phyloP scores from a whole-genome alignment of 495 filamentous ascomycete genomes.

The Neurospora tetrasperma region DNA sequence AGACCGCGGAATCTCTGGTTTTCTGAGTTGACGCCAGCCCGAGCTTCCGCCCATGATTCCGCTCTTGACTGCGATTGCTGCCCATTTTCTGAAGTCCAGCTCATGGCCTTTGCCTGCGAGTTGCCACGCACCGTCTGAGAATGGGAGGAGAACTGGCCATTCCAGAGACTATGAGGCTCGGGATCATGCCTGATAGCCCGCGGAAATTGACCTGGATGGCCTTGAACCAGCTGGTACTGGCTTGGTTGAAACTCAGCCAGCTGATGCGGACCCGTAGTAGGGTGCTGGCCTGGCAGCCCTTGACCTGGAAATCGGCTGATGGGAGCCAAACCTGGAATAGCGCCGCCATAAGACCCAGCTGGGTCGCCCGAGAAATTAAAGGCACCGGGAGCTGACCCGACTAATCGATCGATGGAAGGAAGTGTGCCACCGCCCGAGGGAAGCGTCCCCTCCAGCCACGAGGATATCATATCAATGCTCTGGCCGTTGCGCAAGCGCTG shows the following conservation, averaged over 20 bases:
- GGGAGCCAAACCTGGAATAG: background rate
- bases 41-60: slow-evolving; percentile 29
- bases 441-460: slow-evolving; percentile 31
- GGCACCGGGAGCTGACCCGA: background rate
- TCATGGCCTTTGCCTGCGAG: slow-evolving; percentile 29
- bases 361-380: background rate
- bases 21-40: slow-evolving; percentile 8
- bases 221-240: background rate
- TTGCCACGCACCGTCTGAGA: slow-evolving; percentile 29
- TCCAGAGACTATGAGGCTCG: slow-evolving; percentile 32
- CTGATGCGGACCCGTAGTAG: background rate
- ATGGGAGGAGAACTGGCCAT: slow-evolving; percentile 27
- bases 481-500: slow-evolving; percentile 37
- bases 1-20: slow-evolving; percentile 19
- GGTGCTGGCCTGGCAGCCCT: slow-evolving; percentile 2
- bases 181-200: slow-evolving; percentile 21
- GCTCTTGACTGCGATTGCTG: slow-evolving; percentile 27
- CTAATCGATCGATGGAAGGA: slow-evolving; percentile 2
- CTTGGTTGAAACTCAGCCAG: background rate
- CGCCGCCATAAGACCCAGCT: background rate
- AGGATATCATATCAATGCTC: slow-evolving; percentile 37
- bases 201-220: background rate
- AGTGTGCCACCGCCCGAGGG: slow-evolving; percentile 10
- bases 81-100: slow-evolving; percentile 26
- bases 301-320: background rate